These are phyloP conservation scores for Papiliotrema fonsecae DNA, from an alignment of 1,284 basidiomycete species.

Conservation along the genomic window DNA sequence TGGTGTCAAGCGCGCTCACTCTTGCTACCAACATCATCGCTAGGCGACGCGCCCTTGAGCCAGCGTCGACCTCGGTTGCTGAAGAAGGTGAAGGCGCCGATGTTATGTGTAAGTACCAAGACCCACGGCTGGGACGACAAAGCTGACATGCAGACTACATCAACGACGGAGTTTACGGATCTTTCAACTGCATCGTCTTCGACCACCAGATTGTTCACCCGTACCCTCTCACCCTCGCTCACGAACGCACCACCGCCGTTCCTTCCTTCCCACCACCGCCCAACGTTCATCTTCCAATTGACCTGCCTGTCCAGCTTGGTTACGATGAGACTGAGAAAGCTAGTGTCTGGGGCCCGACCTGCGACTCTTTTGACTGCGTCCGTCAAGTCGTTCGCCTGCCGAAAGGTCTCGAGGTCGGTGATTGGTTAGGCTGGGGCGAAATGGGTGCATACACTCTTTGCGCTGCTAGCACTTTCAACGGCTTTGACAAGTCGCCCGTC, in stretches of 20 bases:
- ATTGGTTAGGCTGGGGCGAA: conserved; percentile 85
- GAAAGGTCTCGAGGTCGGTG: conserved; percentile 65
- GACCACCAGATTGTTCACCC: conserved; percentile 85
- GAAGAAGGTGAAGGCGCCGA: conserved; percentile 47
- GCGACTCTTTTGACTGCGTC: conserved; percentile 86
- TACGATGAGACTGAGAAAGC: conserved; percentile 49
- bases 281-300: conserved; percentile 43
- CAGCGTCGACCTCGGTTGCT: conserved; percentile 11
- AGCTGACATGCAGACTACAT: too few species aligned
- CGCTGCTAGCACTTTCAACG: conserved; percentile 84
- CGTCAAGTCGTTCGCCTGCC: conserved; percentile 61
- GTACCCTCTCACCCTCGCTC: conserved; percentile 61
- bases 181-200: conserved; percentile 96
- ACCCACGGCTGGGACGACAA: too few species aligned
- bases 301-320: conserved; percentile 46
- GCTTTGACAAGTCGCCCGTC: conserved; percentile 47
- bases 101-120: conserved; percentile 56
- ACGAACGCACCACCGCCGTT: conserved; percentile 26
- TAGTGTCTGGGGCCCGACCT: conserved; percentile 63
- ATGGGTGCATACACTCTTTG: conserved; percentile 95
- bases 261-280: conserved; percentile 47
- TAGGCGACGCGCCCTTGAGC: conserved; percentile 55
- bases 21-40: conserved; percentile 94
- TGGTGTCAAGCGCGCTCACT: conserved; percentile 87
- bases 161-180: conserved; percentile 96